These are phyloP conservation scores for Moelleriella libera DNA, from an alignment of 2,329 filamentous ascomycete genomes.

Conservation along the genomic window DNA sequence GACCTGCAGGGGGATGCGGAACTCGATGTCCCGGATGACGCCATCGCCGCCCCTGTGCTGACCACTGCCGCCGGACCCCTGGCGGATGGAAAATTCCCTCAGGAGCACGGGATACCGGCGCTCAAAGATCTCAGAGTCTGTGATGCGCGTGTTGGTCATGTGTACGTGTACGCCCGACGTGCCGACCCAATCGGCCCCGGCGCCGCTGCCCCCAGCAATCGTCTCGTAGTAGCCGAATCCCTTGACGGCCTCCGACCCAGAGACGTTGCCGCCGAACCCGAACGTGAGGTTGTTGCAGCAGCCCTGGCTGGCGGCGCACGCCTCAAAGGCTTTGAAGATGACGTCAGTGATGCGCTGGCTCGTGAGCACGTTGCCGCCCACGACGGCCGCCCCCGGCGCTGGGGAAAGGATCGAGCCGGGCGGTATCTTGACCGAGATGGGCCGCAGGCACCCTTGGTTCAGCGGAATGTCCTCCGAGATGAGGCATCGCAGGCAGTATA, in stretches of 20 bases:
- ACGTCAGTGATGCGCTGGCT: slow-evolving; percentile 30
- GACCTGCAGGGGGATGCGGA: slow-evolving; percentile 61
- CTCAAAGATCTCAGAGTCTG: slow-evolving; percentile 30
- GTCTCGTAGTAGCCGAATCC: slow-evolving; percentile 48
- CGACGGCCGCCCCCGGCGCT: slow-evolving; percentile 63
- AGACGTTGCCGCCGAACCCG: slow-evolving; percentile 44
- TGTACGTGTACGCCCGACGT: slow-evolving; percentile 29
- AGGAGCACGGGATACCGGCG: slow-evolving; percentile 56
- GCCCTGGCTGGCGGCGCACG: slow-evolving; percentile 66
- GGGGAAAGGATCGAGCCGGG: slow-evolving; percentile 61
- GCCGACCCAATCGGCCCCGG: slow-evolving; percentile 39
- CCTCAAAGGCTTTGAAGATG: slow-evolving; percentile 56
- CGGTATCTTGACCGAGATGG: slow-evolving; percentile 62
- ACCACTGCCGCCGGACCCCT: slow-evolving; percentile 49
- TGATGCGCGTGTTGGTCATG: slow-evolving; percentile 74
- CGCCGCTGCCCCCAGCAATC: slow-evolving; percentile 48
- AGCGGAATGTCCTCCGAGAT: slow-evolving; percentile 72
- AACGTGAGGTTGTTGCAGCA: slow-evolving; percentile 79
- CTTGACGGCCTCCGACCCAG: slow-evolving; percentile 19
- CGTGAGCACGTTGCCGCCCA: slow-evolving; percentile 60
- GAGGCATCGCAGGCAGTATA: slow-evolving; percentile 69
- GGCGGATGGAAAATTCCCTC: slow-evolving; percentile 52
- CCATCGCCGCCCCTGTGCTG: slow-evolving; percentile 59
- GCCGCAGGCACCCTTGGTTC: slow-evolving; percentile 69
- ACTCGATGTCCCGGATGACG: slow-evolving; percentile 66